These are phyloP conservation scores for Pseudoscleropodium purum DNA, from an alignment of 225 moss, liverwort and hornwort species.

Conservation along the genomic window DNA sequence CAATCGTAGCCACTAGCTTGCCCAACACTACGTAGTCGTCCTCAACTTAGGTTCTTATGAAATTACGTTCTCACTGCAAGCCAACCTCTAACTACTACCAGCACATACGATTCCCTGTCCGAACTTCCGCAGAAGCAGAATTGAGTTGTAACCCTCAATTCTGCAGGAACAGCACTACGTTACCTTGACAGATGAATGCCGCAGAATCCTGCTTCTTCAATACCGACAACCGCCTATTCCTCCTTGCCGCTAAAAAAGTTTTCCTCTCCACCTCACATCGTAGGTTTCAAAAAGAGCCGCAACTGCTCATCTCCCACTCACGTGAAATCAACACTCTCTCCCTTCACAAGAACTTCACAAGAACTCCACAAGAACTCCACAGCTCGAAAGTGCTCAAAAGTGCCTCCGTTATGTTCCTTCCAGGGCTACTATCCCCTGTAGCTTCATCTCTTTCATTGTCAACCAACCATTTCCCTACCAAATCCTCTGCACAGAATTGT, in stretches of 20 bases:
- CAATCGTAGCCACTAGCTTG: not conserved
- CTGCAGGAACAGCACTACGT: not conserved
- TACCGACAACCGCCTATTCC: not conserved
- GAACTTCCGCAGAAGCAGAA: not conserved
- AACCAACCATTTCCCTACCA: not conserved
- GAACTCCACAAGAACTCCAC: not conserved
- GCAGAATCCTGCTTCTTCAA: not conserved
- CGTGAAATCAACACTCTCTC: not conserved
- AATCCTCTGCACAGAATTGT: not conserved
- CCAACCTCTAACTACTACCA: not conserved
- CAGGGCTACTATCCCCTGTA: not conserved
- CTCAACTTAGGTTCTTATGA: not conserved
- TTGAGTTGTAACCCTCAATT: not conserved
- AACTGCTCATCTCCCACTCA: not conserved
- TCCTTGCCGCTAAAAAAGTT: not conserved
- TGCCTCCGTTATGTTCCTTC: not conserved
- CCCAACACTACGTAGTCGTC: not conserved
- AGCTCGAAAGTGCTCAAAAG: not conserved
- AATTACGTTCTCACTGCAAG: not conserved
- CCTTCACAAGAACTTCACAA: not conserved
- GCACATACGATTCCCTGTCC: not conserved
- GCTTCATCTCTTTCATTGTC: not conserved
- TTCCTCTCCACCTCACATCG: not conserved
- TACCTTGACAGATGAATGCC: conserved; percentile 1
- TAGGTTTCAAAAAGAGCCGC: not conserved